Percentiles rank a stretch among this genome's conserved stretches.
These are phyloP conservation scores for Pseudonitzschia pungens DNA, from an alignment of 108 stramenopile genomes.

Conservation along the genomic window DNA sequence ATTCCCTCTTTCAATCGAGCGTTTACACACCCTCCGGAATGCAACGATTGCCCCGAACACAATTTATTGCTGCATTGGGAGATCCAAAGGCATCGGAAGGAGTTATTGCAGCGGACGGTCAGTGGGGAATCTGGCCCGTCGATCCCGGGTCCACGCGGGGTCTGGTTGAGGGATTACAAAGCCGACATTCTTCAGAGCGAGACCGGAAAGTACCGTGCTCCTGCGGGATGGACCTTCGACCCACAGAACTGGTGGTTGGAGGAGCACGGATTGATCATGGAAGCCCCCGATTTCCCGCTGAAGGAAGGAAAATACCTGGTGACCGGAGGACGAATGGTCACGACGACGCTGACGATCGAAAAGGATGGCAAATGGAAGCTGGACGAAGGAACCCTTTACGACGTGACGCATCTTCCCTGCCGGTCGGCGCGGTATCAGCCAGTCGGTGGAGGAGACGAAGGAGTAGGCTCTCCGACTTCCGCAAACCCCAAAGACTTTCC, in stretches of 20 bases:
- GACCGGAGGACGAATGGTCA: constrained; percentile 57
- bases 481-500: constrained; percentile 58
- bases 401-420: constrained; percentile 76
- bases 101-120: constrained; percentile 34
- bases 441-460: constrained; percentile 10
- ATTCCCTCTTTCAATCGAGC: constrained; percentile 29
- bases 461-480: constrained; percentile 33
- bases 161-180: constrained; percentile 68
- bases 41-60: constrained; percentile 59
- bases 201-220: constrained; percentile 45
- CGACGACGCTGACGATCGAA: constrained; percentile 51
- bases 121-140: constrained; percentile 80
- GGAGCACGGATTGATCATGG: constrained; percentile 81
- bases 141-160: constrained; percentile 87
- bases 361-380: constrained; percentile 50
- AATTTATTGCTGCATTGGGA: constrained; percentile 82
- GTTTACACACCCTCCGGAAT: constrained; percentile 51
- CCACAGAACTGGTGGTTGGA: constrained; percentile 83
- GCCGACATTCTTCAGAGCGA: constrained; percentile 28
- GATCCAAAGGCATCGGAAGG: constrained; percentile 62
- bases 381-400: constrained; percentile 55
- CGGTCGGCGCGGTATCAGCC: constrained; percentile 59
- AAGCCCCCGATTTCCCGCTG: constrained; percentile 57
- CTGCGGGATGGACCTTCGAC: constrained; percentile 84
- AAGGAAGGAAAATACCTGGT: constrained; percentile 56